Evolutionary conservation across 164 flowering plant species (phyloP).

Genomic region (Stephania japonica): DNA sequence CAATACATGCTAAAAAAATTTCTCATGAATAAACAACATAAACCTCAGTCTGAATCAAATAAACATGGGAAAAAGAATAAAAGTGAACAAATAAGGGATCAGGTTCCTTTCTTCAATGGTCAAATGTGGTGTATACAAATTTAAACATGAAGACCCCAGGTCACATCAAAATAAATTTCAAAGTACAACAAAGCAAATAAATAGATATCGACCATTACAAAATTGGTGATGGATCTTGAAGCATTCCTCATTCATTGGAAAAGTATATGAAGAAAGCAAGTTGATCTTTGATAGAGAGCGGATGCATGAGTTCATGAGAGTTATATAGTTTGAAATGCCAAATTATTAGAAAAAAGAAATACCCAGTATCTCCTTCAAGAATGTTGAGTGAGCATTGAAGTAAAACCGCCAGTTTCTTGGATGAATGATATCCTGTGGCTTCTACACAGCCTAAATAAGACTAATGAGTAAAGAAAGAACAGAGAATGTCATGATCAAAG

Average conservation of each 20-base stretch:
- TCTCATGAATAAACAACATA: no score
- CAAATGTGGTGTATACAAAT: no score
- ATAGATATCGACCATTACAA: no score
- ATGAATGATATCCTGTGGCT: conserved; percentile 29
- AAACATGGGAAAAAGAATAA: no score
- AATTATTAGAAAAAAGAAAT: conserved; percentile 14
- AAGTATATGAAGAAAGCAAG: not conserved
- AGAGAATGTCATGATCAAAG: not conserved
- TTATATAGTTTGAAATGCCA: not conserved
- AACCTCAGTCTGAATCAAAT: no score
- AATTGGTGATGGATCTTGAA: not conserved
- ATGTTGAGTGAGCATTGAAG: conserved; percentile 83
- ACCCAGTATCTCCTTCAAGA: conserved; percentile 99
- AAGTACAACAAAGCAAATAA: no score
- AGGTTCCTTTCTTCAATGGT: no score
- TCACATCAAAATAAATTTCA: no score
- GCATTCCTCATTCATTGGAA: not conserved
- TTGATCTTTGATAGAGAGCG: not conserved
- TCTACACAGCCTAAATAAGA: conserved; percentile 23
- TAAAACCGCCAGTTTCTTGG: conserved; percentile 47
- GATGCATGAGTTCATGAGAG: not conserved
- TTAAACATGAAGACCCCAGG: no score
- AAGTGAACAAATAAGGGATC: no score
- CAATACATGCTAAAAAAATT: no score
- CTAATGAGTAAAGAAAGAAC: not conserved